Base-by-base conservation (phyloP, 2,329 filamentous ascomycete genomes). In the Achaetomium macrosporum region DNA sequence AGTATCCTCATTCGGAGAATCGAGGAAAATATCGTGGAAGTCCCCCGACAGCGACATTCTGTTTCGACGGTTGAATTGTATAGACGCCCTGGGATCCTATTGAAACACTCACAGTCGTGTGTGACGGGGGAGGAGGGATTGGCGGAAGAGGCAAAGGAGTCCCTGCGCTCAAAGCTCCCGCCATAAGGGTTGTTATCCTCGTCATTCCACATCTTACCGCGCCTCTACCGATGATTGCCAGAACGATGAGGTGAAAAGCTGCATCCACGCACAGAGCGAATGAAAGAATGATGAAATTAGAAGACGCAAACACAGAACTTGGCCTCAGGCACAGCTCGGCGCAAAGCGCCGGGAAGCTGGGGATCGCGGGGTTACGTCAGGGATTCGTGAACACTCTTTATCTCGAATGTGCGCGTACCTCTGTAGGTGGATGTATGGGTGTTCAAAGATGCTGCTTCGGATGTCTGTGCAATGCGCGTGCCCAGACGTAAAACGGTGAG, bases 171-270 rank as follows among this genome's bases (percentile, higher is more conserved):
- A 74, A 95, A 96, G 70, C 89, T 92, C 64, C 77, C 82, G 59
- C 90, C 91, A 67, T 97, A 96, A 5, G 92, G 92, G 69, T 97
- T 97, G 73, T 97, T 97, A 68, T 97, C 90, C 74, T 97, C 92
- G 76, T 97, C 91, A 79, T 96, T 95, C 92, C 92, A 97, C 92
- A 97, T 97, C 62, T 20, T 43, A 48, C 40, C 19, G 41, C 16
- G 13, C 13, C 6, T 45, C 37, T 43, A 36, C 33, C 12, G 31
- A 20, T 39, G 41, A 35, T 20, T 43, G 33, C 10, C 29, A 53
- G 46, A 50, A 42, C 42, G 37, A 44, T 43, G 37, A 25, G 41
- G n/a, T 17, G 19, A 37, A 42, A 42, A 20, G 43, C 43, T 44
- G 41, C 17, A 20, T 39, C 50, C 43, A 49, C 40, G 36, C 48